phyloP scores from a whole-genome alignment of 2,329 filamentous ascomycete species.

The Verticillium nubilum region DNA sequence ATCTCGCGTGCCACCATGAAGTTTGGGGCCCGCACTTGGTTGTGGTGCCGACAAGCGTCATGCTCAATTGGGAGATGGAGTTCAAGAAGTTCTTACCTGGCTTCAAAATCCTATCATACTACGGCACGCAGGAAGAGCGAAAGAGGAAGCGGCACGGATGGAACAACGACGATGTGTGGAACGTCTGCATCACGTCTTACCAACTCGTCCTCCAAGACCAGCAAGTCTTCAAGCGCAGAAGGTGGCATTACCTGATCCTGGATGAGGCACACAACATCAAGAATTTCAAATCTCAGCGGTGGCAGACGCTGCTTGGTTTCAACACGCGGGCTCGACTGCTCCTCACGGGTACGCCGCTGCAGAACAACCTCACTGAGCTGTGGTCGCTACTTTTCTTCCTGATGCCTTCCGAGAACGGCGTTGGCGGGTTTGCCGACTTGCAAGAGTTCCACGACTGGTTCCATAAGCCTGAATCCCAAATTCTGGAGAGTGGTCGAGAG shows the following conservation, averaged over 20 bases:
- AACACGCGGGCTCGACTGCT: constrained; percentile 83
- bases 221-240: constrained; percentile 83
- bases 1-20: constrained; percentile 82
- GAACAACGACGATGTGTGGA: constrained; percentile 91
- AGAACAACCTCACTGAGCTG: constrained; percentile 93
- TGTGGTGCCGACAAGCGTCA: constrained; percentile 94
- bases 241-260: constrained; percentile 97
- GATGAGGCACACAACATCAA: constrained; percentile 99
- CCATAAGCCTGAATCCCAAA: constrained; percentile 90
- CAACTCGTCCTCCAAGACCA: constrained; percentile 93
- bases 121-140: constrained; percentile 88
- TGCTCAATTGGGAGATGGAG: constrained; percentile 99
- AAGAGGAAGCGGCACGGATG: constrained; percentile 87
- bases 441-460: constrained; percentile 96
- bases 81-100: constrained; percentile 99
- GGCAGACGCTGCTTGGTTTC: constrained; percentile 92
- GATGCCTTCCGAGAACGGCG: constrained; percentile 83
- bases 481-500: constrained; percentile 88
- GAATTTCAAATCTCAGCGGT: constrained; percentile 95
- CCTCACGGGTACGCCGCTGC: constrained; percentile 88
- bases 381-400: constrained; percentile 97
- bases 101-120: constrained; percentile 97
- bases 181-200: constrained; percentile 96
- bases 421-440: constrained; percentile 89
- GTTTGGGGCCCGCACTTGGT: constrained; percentile 96